A percentile compares a stretch with the other conserved stretches of the same genome.
phyloP scores from a whole-genome alignment of 208 protist genomes.

The Leishmania arabica region DNA sequence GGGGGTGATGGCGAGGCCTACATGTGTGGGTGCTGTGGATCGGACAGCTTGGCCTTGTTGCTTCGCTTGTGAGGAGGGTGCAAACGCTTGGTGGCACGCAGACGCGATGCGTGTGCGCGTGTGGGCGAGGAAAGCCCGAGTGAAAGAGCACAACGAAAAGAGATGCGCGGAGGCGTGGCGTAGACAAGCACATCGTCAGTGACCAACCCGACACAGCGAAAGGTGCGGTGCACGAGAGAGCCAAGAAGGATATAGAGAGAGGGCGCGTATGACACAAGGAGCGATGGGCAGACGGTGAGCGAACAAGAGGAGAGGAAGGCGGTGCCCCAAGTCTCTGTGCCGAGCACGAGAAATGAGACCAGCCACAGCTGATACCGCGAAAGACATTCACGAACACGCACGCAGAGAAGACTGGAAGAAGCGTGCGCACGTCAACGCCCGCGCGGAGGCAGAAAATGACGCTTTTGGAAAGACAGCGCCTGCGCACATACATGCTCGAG shows the following conservation, averaged over 20 bases:
- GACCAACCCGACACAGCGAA: neutral
- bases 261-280: neutral
- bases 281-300: neutral
- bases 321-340: neutral
- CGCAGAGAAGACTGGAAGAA: neutral
- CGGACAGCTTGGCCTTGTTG: neutral
- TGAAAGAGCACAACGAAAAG: neutral
- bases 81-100: neutral
- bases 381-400: neutral
- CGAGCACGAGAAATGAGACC: neutral
- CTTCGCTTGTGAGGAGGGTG: neutral
- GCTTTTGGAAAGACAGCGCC: neutral
- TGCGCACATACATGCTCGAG: neutral
- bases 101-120: neutral
- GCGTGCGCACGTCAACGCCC: neutral
- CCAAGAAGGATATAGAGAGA: neutral
- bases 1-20: neutral
- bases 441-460: neutral
- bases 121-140: neutral
- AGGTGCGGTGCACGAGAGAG: neutral
- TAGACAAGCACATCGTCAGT: neutral
- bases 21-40: neutral
- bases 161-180: neutral
- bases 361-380: neutral
- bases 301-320: neutral